Evolutionary conservation across 2,329 filamentous ascomycete genomes (phyloP), one percentile per base, ranked within the genome.

Genomic region (Pseudonectria foliicola): DNA sequence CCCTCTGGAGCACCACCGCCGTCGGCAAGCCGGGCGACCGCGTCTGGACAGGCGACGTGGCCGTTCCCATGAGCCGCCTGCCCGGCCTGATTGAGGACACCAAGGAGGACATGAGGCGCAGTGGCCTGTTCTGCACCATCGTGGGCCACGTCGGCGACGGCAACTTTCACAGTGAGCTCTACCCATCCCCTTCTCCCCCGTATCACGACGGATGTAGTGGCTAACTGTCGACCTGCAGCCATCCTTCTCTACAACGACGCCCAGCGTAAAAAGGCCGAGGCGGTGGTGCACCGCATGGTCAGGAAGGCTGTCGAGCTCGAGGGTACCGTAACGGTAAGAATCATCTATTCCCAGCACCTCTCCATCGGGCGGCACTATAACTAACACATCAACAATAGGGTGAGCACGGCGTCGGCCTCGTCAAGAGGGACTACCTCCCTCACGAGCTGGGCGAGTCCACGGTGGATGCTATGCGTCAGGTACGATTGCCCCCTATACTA

Each of bases 1-100:
- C 85, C 2, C 68, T 93, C 25, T 92, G 85, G 85, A 83, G 77
- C 51, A 80, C 83, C 37, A 80, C 86, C 68, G 76, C 83, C 0
- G 67, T 80, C 52, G 75, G 61, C 64, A 75, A 60, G 63, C 73
- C 55, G 29, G 75, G 70, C n/a, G 80, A 89, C 45, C 77, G 75
- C 35, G 81, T 92, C 4, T 92, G 85, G 85, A 90, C 85, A 0
- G 85, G 84, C 2, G 86, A 93, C 53, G 86, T 92, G 10, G 86
- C 86, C 1, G 86, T 93, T 35, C 86, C 86, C 11, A 80, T 92
- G 57, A 84, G 77, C 44, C 68, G 73, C 40, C 58, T 92, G 49
- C 76, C 85, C 4, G 73, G 82, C 43, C 77, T 89, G 39, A 87
- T 90, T 46, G 84, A 88, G 58, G 75, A 82, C 59, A 88, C 85